Base-by-base conservation (phyloP, 805 yeast species). In the Wickerhamiella shivajii region DNA sequence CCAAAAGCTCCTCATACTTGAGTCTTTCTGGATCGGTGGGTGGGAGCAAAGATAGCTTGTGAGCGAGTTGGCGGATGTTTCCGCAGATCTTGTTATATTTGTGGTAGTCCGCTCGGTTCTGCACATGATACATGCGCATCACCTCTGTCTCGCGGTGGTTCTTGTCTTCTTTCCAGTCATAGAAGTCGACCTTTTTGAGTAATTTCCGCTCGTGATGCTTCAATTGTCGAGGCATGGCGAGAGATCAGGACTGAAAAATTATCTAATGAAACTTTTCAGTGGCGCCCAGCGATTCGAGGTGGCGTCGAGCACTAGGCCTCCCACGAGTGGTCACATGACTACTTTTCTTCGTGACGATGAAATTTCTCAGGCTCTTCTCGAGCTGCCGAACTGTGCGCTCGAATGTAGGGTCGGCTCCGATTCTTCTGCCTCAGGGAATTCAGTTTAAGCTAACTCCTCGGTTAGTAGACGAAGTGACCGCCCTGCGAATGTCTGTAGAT, bases 71-170 rank as follows among this genome's bases (percentile, higher is more conserved):
- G 39, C 95, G 70, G 31, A 92, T 70, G 26, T 78, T 79, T 43
- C 99, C 99, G 56, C 96, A 84, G 32, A 90, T 69, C 49, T 73
- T 76, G 61, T 90, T 90, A 58, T 90, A 90, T 44, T 81, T 81
- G 55, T 79, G 92, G 54, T 90, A 90, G 55, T 90, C 99, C 54
- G 84, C 95, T 54, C 98, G 71, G 53, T 85, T 79, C 53, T 84
- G 94, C 29, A 90, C 69, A 53, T 87, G 95, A 56, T 85, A 90
- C 34, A 80, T 77, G 46, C 92, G 69, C 93, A 90, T 90, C 21
- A 90, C 93, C 56, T 80, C 87, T n/a, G 93, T 75, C 47, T 87
- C 98, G 45, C 98, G 65, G 56, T 90, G 98, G 19, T 87, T 83
- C 36, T 77, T 75, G 54, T 90, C 98, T 49, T 83, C 93, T 56